Base-by-base conservation (phyloP, 805 yeast species). In the Candida bentonensis region DNA sequence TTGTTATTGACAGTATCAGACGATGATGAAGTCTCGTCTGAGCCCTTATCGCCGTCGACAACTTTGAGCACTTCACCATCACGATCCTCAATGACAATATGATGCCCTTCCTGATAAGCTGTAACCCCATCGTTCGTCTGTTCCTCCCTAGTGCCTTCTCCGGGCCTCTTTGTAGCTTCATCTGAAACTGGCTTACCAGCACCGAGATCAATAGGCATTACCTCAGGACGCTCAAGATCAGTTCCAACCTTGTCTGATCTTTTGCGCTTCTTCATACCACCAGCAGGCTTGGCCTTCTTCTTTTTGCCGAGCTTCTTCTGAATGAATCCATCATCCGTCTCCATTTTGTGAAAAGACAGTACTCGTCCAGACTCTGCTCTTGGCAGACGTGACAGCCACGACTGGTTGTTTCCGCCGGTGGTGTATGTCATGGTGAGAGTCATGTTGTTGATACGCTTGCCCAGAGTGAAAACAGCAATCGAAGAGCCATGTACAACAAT, bases 401-500 rank as follows among this genome's bases (percentile, higher is more conserved):
- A 68, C 4, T 79, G 69, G 47, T 78, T 79, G 21, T 74, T 76
- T 22, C 76, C 74, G 22, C 70, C 72, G 21, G 83, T 77, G 20
- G 95, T 86, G 58, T 85, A 81, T 0, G 96, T 76, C 81, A 88
- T 83, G 1, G 96, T 83, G 54, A 89, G 76, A 1, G 95, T 85
- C 79, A 92, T 83, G 43, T 94, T 81, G 65, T 88, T 87, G 60
- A 89, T 72, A 46, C 89, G 82, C 56, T 79, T 82, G 42, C 98
- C 97, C 21, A 81, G 65, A 3, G 85, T 73, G 49, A 72, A 68
- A 15, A 76, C 84, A 3, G 92, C 92, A 22, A 85, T 86, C 0
- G 95, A 84, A 0, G 94, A 85, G 2, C 96, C 96, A 61, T 87
- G 96, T 21, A 87, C 89, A 17, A 83, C 66, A 53, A 87, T 84